These are phyloP conservation scores for Monilinia laxa DNA, from an alignment of 2,329 filamentous ascomycete genomes.

Conservation along the genomic window DNA sequence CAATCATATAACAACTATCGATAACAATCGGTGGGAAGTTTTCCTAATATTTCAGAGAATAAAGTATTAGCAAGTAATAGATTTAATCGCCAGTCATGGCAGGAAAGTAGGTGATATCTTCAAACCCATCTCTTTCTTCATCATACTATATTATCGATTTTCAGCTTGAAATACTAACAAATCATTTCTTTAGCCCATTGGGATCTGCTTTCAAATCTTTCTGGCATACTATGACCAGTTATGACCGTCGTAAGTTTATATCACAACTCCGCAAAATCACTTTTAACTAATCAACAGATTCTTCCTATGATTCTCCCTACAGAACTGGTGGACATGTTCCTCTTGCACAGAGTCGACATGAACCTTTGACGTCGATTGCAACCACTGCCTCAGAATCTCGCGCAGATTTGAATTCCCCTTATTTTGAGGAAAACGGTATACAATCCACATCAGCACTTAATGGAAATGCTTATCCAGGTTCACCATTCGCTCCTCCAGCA, in stretches of 20 bases:
- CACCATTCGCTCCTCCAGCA: constrained; percentile 42
- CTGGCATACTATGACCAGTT: constrained; percentile 82
- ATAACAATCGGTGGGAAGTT: not conserved
- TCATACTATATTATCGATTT: not conserved
- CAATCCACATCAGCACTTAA: constrained; percentile 52
- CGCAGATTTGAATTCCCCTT: constrained; percentile 75
- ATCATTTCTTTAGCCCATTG: constrained; percentile 45
- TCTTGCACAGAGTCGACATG: constrained; percentile 76
- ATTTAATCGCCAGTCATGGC: constrained; percentile 21
- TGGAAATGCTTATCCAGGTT: constrained; percentile 57
- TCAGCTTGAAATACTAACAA: not conserved
- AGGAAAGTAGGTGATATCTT: constrained; percentile 15
- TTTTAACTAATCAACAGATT: constrained; percentile 59
- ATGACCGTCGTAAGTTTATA: constrained; percentile 61
- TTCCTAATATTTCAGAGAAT: not conserved
- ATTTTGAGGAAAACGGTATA: constrained; percentile 68
- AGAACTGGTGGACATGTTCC: constrained; percentile 88
- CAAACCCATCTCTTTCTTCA: constrained; percentile 15
- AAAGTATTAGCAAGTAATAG: constrained; percentile 3
- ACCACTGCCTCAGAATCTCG: constrained; percentile 85
- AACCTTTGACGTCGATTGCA: constrained; percentile 81
- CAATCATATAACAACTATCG: not conserved
- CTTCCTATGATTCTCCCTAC: constrained; percentile 88
- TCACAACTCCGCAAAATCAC: not conserved
- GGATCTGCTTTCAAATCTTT: constrained; percentile 79